Evolutionary conservation across 1,284 basidiomycete species (phyloP), one percentile per base, ranked within the genome.

Genomic region (Moesziomyces sp.): DNA sequence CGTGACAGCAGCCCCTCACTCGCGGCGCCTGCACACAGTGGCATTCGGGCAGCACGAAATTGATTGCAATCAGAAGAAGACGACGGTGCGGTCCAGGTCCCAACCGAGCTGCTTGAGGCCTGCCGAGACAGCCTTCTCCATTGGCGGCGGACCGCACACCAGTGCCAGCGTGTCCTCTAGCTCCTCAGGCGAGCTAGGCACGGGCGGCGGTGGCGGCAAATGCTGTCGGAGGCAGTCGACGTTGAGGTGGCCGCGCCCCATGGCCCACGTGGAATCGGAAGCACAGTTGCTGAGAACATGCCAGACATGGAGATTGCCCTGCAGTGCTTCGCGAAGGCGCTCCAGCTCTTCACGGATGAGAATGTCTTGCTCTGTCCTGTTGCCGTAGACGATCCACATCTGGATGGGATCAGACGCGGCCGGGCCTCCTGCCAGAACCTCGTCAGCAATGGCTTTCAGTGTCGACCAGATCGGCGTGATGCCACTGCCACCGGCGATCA

Each of bases 401-500:
- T 85, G 85, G 3, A 87, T 49, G 7, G 67, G 64, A 10, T 61
- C 53, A 1, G 6, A 6, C n/a, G 28, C 16, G 19, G 48, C 21
- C 6, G 52, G 34, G 16, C 19, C 14, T 8, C 34, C 23, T 86
- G 42, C 83, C 26, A 70, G 61, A 5, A 49, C 59, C 40, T 89
- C 88, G 23, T 84, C 82, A 50, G 89, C 81, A 42, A 90, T 85
- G 43, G 86, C 86, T 48, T 80, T 79, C 51, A 81, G 69, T 24
- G 78, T 80, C 9, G 66, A 72, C 80, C 80, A 81, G 67, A 80
- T 89, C 0, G 90, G 89, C 0, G 89, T 89, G 61, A 90, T 88
- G 18, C 89, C 89, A 46, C 87, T 88, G 11, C 90, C 90, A 10
- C 86, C 90, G 63, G 88, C 89, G 43, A 91, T 86, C 86, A 91